Percentiles rank a stretch among this genome's conserved stretches.
phyloP scores from a whole-genome alignment of 2,329 filamentous ascomycete species.

The Aspergillus quadrilineatus region DNA sequence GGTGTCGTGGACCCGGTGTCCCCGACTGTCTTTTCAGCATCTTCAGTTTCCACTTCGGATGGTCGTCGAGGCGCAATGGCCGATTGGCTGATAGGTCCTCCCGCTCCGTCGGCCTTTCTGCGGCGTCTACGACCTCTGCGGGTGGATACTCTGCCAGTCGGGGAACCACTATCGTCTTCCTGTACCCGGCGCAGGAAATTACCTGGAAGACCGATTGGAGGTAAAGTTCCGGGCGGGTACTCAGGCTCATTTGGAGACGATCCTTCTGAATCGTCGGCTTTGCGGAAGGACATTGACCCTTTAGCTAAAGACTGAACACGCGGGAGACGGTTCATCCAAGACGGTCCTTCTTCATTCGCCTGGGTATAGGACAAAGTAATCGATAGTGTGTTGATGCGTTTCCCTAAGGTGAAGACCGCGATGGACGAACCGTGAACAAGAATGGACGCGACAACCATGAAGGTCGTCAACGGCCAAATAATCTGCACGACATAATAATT shows the following conservation, averaged over 20 bases:
- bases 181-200: slow-evolving; percentile 77
- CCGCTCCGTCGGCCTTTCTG: slow-evolving; percentile 70
- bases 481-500: slow-evolving; percentile 73
- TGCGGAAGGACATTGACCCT: slow-evolving; percentile 69
- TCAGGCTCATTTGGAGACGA: slow-evolving; percentile 54
- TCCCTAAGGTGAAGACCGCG: slow-evolving; percentile 94
- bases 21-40: slow-evolving; percentile 24
- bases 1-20: slow-evolving; percentile 9
- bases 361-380: slow-evolving; percentile 95
- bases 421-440: slow-evolving; percentile 96
- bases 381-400: slow-evolving; percentile 94
- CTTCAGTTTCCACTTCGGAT: slow-evolving; percentile 33
- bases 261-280: slow-evolving; percentile 67
- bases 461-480: slow-evolving; percentile 94
- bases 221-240: slow-evolving; percentile 68
- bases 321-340: slow-evolving; percentile 93
- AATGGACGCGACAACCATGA: slow-evolving; percentile 91
- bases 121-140: slow-evolving; percentile 56
- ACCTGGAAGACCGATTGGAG: slow-evolving; percentile 68
- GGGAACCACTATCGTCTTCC: slow-evolving; percentile 65
- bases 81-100: slow-evolving; percentile 84
- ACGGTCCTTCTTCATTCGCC: slow-evolving; percentile 80
- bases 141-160: slow-evolving; percentile 57
- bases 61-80: slow-evolving; percentile 71
- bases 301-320: slow-evolving; percentile 79